phyloP scores from a whole-genome alignment of 2,329 filamentous ascomycete genomes.

The Cercospora sp. region DNA sequence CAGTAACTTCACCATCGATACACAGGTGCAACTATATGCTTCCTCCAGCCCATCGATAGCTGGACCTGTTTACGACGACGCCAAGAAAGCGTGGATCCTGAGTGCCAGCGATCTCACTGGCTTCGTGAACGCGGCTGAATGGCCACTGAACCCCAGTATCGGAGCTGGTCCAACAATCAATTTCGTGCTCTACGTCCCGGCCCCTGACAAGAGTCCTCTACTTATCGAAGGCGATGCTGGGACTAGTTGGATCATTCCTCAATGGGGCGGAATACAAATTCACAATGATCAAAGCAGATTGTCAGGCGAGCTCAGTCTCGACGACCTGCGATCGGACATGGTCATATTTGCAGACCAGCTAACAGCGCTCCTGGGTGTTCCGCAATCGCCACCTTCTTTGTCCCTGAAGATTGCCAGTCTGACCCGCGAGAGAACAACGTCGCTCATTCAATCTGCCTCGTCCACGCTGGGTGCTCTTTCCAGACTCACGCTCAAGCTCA shows the following conservation, averaged over 20 bases:
- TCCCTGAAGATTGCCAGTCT: constrained; percentile 83
- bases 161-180: constrained; percentile 92
- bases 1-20: constrained; percentile 94
- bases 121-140: constrained; percentile 97
- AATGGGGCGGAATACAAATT: constrained; percentile 83
- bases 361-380: constrained; percentile 81
- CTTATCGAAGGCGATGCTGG: constrained; percentile 60
- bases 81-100: constrained; percentile 64
- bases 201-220: constrained; percentile 63
- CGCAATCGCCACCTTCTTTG: constrained; percentile 73
- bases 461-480: constrained; percentile 93
- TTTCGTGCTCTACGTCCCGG: constrained; percentile 87
- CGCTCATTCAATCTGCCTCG: constrained; percentile 82
- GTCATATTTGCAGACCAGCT: constrained; percentile 89
- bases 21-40: constrained; percentile 92
- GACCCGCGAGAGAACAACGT: constrained; percentile 79
- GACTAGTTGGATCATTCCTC: constrained; percentile 89
- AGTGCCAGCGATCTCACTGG: constrained; percentile 85
- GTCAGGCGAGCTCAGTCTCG: constrained; percentile 56
- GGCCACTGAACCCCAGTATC: constrained; percentile 93
- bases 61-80: constrained; percentile 56
- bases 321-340: constrained; percentile 75
- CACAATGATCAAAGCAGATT: constrained; percentile 57
- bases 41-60: constrained; percentile 63
- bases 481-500: constrained; percentile 77